phyloP scores from a whole-genome alignment of 257 asterid genomes.

The Solanum pinnatisectum region DNA sequence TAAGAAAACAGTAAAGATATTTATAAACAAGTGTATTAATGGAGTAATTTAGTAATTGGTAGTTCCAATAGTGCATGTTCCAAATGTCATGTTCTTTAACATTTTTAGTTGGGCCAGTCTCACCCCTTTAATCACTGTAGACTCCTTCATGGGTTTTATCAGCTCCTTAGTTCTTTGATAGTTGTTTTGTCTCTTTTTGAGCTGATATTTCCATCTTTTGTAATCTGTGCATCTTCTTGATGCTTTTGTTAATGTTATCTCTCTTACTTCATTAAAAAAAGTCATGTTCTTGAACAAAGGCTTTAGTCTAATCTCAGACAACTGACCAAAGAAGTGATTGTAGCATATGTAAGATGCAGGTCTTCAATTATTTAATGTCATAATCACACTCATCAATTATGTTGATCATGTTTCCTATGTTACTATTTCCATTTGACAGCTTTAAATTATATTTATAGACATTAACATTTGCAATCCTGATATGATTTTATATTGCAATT shows the following conservation, averaged over 20 bases:
- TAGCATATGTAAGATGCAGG: not conserved
- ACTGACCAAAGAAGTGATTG: not conserved
- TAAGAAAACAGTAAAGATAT: not conserved
- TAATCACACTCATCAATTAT: not conserved
- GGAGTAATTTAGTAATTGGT: not conserved
- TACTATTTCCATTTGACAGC: not conserved
- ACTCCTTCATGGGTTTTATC: not conserved
- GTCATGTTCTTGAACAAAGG: not conserved
- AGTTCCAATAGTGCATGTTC: not conserved
- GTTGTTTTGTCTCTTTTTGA: not conserved
- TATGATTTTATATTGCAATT: not conserved
- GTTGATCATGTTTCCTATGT: not conserved
- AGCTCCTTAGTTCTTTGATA: not conserved
- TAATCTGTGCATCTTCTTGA: not conserved
- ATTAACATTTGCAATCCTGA: not conserved
- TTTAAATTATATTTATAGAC: not conserved
- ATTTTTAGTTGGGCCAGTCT: not conserved
- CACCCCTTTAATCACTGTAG: not conserved
- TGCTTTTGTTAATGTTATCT: not conserved
- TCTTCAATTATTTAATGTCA: not conserved
- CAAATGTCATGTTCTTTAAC: not conserved
- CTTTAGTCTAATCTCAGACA: not conserved
- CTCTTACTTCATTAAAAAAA: not conserved
- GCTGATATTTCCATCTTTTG: not conserved
- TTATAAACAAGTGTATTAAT: not conserved